Percentiles rank a stretch among this genome's conserved stretches.
Evolutionary conservation across 83 land plant species (phyloP).

Genomic region (Picea abies): DNA sequence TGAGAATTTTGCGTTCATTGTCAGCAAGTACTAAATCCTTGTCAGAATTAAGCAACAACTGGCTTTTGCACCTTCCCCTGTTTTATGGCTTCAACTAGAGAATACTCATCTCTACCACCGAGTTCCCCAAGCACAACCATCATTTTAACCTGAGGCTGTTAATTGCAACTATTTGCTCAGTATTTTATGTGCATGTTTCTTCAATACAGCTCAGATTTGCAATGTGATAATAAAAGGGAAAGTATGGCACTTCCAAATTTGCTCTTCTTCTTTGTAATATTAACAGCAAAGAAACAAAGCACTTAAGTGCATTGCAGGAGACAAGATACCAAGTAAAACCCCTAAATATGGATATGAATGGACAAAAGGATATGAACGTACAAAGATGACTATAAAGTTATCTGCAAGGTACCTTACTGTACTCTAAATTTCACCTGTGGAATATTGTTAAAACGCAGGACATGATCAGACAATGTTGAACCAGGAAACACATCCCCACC

Average conservation of each 20-base stretch:
- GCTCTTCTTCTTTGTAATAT: background rate
- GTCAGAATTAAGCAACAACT: conserved; percentile 98
- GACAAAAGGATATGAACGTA: background rate
- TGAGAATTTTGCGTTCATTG: too few relatives aligned
- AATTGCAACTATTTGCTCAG: background rate
- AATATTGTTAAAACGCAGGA: conserved; percentile 91
- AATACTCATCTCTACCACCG: conserved; percentile 81
- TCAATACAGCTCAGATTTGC: conserved; percentile 18
- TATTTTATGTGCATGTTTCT: background rate
- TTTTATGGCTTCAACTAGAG: conserved; percentile 30
- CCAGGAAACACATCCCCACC: conserved; percentile 99
- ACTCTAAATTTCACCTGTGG: conserved; percentile 65
- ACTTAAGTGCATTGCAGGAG: background rate
- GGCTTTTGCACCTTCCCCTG: conserved; percentile 94
- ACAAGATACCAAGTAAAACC: background rate
- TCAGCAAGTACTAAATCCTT: too few relatives aligned
- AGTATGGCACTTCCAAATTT: background rate
- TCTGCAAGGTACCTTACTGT: background rate
- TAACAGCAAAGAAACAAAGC: background rate
- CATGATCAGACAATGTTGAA: conserved; percentile 95
- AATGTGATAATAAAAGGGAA: background rate
- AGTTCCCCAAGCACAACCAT: conserved; percentile 97
- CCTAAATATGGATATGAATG: background rate
- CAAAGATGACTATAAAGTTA: background rate
- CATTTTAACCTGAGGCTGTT: conserved; percentile 80